Evolutionary conservation across 2,329 filamentous ascomycete species (phyloP), one percentile per base, ranked within the genome.

Genomic region (Calonectria pauciramosa): DNA sequence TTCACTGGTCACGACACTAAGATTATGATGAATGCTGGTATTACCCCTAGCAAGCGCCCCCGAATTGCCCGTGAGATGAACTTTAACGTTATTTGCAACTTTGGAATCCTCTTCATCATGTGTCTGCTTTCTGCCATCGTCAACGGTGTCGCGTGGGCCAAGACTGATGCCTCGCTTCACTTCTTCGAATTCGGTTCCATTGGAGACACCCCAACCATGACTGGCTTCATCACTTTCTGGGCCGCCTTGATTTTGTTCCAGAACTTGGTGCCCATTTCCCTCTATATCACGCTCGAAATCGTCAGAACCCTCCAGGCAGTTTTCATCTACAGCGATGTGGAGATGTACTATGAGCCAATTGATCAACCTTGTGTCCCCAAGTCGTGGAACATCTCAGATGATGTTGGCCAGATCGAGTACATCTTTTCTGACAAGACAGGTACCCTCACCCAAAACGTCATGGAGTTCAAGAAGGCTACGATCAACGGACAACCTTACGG

Each of bases 401-500:
- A 99, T 81, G 90, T 99, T 60, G 97, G 97, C 16, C 97, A 99
- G 86, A 98, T 99, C 76, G 97, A 99, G 86, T 99, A 99, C 87
- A 98, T 99, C 79, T 99, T 99, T 85, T 98, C 96, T 0, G 96
- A 99, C 88, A 99, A 99, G 88, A 99, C 96, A 0, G 96, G 96
- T 32, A 99, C 96, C 1, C 88, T 99, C 79, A 99, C 96, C 8
- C 97, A 97, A 86, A 99, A 99, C 82, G 94, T 96, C 89, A 99
- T 99, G 97, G 97, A 99, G 84, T 99, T 99, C 91, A 99, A 99
- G 86, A 99, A 99, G 86, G 96, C 94, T 70, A 98, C 96, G 0
- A 93, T 99, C 85, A 99, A 99, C 81, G 96, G 96, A n/a, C 91
- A 97, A 74, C 93, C 96, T 0, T 99, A 99, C 79, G 97, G 97